Evolutionary conservation across 345 rosid species (phyloP).

Genomic region (Raphanus sativus): DNA sequence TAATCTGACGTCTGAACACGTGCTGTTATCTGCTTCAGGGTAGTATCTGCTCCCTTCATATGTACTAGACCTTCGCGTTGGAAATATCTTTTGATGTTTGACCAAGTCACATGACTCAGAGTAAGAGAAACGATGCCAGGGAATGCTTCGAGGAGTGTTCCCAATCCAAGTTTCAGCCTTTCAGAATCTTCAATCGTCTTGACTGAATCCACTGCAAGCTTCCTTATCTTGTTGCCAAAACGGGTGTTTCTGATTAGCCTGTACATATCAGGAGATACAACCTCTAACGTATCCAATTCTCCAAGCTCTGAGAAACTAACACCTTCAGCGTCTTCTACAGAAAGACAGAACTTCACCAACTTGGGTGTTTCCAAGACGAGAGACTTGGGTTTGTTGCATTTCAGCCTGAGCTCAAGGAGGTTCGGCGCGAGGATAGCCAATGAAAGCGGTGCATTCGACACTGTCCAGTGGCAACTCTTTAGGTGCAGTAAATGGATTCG

Average conservation of each 20-base stretch:
- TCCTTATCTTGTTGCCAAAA: slow-evolving; percentile 45
- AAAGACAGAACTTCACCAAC: slow-evolving; percentile 54
- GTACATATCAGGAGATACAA: slow-evolving; percentile 48
- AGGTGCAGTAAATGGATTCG: slow-evolving; percentile 55
- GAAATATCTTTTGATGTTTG: slow-evolving; percentile 44
- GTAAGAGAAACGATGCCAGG: slow-evolving; percentile 49
- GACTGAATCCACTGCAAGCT: slow-evolving; percentile 47
- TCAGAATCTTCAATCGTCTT: slow-evolving; percentile 37
- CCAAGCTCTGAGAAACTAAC: slow-evolving; percentile 40
- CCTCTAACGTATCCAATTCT: slow-evolving; percentile 47
- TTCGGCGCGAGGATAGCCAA: slow-evolving; percentile 62
- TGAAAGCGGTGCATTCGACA: slow-evolving; percentile 63
- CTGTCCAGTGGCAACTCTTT: slow-evolving; percentile 58
- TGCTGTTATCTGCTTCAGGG: slow-evolving; percentile 47
- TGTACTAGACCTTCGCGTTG: slow-evolving; percentile 34
- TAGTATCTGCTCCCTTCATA: slow-evolving; percentile 24
- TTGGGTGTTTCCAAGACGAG: slow-evolving; percentile 60
- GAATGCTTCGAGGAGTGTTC: slow-evolving; percentile 50
- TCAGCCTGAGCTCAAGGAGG: slow-evolving; percentile 56
- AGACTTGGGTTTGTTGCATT: slow-evolving; percentile 56
- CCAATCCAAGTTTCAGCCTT: slow-evolving; percentile 38
- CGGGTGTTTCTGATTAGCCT: slow-evolving; percentile 41
- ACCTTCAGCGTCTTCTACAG: slow-evolving; percentile 46
- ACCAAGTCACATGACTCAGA: slow-evolving; percentile 58
- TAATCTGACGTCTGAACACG: slow-evolving; percentile 40